phyloP scores from a whole-genome alignment of 1,139 yeast genomes.

The Zygoascus meyerae region DNA sequence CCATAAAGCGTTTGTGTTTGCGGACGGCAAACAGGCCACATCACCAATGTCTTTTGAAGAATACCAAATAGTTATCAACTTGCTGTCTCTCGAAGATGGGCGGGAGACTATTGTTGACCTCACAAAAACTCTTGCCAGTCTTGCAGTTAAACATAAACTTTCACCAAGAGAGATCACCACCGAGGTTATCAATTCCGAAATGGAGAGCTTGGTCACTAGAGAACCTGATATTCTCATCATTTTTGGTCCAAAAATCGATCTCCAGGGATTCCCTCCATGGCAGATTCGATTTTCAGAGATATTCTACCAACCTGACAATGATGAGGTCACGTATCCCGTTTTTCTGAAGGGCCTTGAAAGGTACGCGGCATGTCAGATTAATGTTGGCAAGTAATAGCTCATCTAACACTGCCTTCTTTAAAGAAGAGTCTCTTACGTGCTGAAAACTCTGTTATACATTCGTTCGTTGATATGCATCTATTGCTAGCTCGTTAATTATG shows the following conservation, averaged over 20 bases:
- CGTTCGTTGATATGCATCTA: neutral
- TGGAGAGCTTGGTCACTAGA: conserved; percentile 68
- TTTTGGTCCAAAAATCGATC: conserved; percentile 79
- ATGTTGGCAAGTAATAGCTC: conserved; percentile 60
- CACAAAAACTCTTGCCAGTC: conserved; percentile 75
- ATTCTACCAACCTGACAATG: conserved; percentile 86
- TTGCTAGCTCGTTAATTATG: neutral
- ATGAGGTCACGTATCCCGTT: conserved; percentile 77
- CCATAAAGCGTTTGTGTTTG: conserved; percentile 19
- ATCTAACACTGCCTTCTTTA: neutral
- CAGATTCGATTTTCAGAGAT: conserved; percentile 86
- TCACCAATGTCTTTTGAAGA: conserved; percentile 1
- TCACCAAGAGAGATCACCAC: conserved; percentile 64
- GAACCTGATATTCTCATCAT: conserved; percentile 87
- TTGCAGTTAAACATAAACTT: conserved; percentile 59
- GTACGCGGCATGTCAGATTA: conserved; percentile 75
- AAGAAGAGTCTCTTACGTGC: neutral
- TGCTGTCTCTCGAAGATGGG: conserved; percentile 77
- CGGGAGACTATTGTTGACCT: conserved; percentile 84
- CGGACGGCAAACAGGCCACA: conserved; percentile 8
- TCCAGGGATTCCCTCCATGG: conserved; percentile 98
- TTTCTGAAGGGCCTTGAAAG: conserved; percentile 78
- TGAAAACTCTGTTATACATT: neutral
- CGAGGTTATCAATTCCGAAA: conserved; percentile 67
- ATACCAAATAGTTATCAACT: conserved; percentile 49